Conservation (phyloP, 352 stramenopile species). For the Pythium phragmitis region DNA sequence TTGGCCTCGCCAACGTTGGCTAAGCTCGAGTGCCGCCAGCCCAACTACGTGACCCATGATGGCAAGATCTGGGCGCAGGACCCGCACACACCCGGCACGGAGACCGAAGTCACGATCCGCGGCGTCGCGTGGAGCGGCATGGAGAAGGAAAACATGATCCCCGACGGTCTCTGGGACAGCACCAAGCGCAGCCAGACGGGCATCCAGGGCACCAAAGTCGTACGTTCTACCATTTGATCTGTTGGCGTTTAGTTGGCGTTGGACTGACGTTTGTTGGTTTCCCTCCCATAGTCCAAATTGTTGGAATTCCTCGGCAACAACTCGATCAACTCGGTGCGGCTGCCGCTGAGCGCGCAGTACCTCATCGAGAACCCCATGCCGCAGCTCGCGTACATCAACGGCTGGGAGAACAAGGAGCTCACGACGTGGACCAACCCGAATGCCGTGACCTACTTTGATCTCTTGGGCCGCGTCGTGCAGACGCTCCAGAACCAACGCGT, state of each 20-base stretch:
- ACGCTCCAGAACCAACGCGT: constrained; percentile 51
- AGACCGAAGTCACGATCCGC: constrained; percentile 63
- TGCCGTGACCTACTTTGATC: constrained; percentile 53
- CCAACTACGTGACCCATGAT: constrained; percentile 57
- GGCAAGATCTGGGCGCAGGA: constrained; percentile 62
- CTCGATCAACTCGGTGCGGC: constrained; percentile 62
- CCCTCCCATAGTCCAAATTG: constrained; percentile 33
- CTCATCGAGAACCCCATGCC: constrained; percentile 41
- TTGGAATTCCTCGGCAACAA: constrained; percentile 54
- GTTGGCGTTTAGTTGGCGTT: constrained; percentile 6
- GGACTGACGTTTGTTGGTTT: background rate
- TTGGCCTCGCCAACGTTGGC: background rate
- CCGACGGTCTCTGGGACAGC: constrained; percentile 51
- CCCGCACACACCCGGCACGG: constrained; percentile 30
- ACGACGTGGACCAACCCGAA: constrained; percentile 42
- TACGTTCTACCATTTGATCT: constrained; percentile 20
- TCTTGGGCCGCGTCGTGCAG: constrained; percentile 53
- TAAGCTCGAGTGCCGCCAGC: constrained; percentile 47
- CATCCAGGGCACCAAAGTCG: constrained; percentile 47
- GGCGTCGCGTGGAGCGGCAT: constrained; percentile 65
- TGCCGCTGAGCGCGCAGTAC: constrained; percentile 57
- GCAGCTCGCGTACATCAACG: constrained; percentile 53
- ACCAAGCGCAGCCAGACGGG: constrained; percentile 32
- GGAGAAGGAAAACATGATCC: constrained; percentile 73
- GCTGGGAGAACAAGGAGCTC: constrained; percentile 64